Percentiles rank a stretch among this genome's conserved stretches.
phyloP scores from a whole-genome alignment of 176 grass and related monocot species.

The Bolboschoenus planiculmis region DNA sequence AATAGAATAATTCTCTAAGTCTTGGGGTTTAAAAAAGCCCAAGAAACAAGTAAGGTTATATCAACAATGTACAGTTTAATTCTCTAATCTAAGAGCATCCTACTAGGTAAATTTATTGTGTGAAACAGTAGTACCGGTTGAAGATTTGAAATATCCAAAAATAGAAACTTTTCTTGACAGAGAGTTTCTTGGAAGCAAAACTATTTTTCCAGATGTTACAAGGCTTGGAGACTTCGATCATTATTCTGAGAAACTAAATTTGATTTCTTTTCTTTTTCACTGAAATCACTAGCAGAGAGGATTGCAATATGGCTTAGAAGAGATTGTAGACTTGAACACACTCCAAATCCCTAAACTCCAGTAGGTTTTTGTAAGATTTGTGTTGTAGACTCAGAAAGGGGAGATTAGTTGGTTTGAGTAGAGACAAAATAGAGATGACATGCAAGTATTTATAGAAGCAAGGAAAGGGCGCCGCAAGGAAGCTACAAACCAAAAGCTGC shows the following conservation, averaged over 20 bases:
- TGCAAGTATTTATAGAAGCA: constrained; percentile 14
- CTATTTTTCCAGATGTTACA: constrained; percentile 25
- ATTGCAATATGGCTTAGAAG: too few relatives aligned
- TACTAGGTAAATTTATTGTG: not conserved
- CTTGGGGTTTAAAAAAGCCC: constrained; percentile 8
- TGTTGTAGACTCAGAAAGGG: not conserved
- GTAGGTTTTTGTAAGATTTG: not conserved
- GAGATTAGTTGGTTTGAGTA: not conserved
- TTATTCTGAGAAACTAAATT: constrained; percentile 36
- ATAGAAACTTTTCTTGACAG: constrained; percentile 56
- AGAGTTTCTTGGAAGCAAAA: constrained; percentile 30
- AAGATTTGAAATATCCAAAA: constrained; percentile 93
- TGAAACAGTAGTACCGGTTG: constrained; percentile 32
- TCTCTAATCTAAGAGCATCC: not conserved
- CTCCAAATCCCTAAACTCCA: not conserved
- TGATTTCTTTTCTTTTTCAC: not conserved
- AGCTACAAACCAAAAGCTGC: not conserved
- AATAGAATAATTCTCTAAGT: not conserved
- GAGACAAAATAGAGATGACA: constrained; percentile 8
- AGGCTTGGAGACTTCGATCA: constrained; percentile 37
- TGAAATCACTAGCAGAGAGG: not conserved
- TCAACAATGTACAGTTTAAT: constrained; percentile 8
- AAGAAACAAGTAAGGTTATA: not conserved
- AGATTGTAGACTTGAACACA: too few relatives aligned
- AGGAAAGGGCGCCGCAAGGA: not conserved